Conservation (phyloP, 805 yeast genomes). For the Monosporozyma unispora region DNA sequence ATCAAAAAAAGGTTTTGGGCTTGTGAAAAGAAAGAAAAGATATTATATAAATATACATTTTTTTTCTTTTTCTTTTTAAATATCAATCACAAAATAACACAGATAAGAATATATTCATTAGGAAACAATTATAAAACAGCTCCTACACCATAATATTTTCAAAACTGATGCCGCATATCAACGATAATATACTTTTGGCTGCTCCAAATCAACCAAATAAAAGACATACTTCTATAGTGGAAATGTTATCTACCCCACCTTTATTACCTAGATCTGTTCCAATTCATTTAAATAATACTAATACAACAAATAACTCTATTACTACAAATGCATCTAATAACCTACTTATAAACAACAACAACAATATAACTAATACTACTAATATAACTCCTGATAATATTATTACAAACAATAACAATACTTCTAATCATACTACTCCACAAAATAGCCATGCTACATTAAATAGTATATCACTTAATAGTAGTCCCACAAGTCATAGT, state of each 20-base stretch:
- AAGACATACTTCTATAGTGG: slow-evolving; percentile 64
- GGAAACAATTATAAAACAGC: too few relatives aligned
- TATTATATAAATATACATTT: not conserved
- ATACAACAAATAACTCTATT: not conserved
- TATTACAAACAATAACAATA: not conserved
- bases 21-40: not conserved
- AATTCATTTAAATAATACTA: not conserved
- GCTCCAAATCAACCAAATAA: slow-evolving; percentile 3
- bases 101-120: not conserved
- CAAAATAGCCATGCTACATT: not conserved
- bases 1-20: not conserved
- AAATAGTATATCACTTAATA: not conserved
- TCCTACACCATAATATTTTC: not conserved
- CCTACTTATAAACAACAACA: not conserved
- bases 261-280: slow-evolving; percentile 34
- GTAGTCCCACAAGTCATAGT: slow-evolving; percentile 1
- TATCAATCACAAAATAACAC: not conserved
- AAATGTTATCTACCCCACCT: slow-evolving; percentile 68
- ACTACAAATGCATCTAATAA: not conserved
- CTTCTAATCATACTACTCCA: not conserved
- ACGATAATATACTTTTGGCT: slow-evolving; percentile 8
- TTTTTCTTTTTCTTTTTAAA: not conserved
- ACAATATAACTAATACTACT: not conserved
- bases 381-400: not conserved
- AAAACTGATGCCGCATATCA: slow-evolving; percentile 7